Base-by-base conservation (phyloP, 306 rosid species). In the Vigna radiata region DNA sequence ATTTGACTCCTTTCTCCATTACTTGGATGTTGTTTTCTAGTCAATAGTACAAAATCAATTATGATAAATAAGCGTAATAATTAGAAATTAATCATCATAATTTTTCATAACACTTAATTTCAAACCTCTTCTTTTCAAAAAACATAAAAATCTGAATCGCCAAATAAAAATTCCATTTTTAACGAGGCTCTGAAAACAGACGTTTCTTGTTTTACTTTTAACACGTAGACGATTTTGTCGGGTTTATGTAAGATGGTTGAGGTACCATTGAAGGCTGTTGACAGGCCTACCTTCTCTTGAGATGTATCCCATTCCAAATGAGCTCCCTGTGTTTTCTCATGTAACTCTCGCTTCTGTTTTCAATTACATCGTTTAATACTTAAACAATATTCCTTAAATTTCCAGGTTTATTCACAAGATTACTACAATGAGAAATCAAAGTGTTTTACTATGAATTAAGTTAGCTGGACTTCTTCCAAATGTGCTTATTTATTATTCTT, bases 1-100 rank as follows among this genome's bases (percentile, higher is more conserved):
- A 72, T 77, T 83, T 60, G 33, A 76, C 21, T 72, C 29, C 80
- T 44, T 72, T 77, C 48, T 72, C 31, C 75, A 25, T 60, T 68
- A 66, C 37, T 27, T 31, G 16, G 18, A 64, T 61, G 43, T 16
- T 69, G 56, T 47, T 53, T 23, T 47, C 5, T 25, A 3, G 27
- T 25, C 27, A 25, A 25, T 25, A 25, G 1, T 25, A 25, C 27
- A 25, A 25, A 25, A 25, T 25, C 27, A 25, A 25, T 25, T 21
- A 21, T 21, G 1, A 21, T 21, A 21, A 21, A 21, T 21, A 21
- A 1, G 1, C 23, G 23, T 21, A 21, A 21, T 21, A 21, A 21
- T 21, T 21, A 21, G 23, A 21, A 21, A 21, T 21, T 25, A 25
- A 25, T 25, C 27, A 2, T 25, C 27, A 25, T 25, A 25, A 25